A percentile compares a stretch with the other conserved stretches of the same genome.
Evolutionary conservation across 2,329 filamentous ascomycete species (phyloP).

Genomic region (Orbilia blumenaviensis): DNA sequence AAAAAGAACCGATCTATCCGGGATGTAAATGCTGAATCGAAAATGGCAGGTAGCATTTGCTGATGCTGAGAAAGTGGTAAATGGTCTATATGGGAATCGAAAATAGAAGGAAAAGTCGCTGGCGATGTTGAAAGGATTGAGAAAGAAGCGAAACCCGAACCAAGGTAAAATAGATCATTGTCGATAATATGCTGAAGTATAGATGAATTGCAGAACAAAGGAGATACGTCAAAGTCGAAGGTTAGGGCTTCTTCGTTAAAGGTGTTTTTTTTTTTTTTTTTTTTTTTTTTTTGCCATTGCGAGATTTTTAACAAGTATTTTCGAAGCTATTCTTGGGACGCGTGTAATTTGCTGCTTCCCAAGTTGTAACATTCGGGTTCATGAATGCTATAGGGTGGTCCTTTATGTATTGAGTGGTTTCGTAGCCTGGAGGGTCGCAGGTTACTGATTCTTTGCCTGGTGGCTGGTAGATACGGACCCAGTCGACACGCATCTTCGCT

Average conservation of each 20-base stretch:
- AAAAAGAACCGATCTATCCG: background rate
- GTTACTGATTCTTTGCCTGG: constrained; percentile 64
- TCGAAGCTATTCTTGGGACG: constrained; percentile 50
- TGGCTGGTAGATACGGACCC: constrained; percentile 68
- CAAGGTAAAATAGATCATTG: background rate
- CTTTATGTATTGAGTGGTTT: constrained; percentile 66
- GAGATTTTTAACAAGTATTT: constrained; percentile 36
- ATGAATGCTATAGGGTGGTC: constrained; percentile 64
- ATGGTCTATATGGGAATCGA: constrained; percentile 22
- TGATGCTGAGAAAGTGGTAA: background rate
- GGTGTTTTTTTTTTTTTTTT: background rate
- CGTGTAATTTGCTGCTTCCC: constrained; percentile 47
- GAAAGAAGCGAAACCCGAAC: background rate
- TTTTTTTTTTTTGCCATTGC: background rate
- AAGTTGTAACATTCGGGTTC: constrained; percentile 65
- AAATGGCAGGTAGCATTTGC: background rate
- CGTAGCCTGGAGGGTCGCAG: constrained; percentile 67
- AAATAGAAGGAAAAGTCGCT: constrained; percentile 23
- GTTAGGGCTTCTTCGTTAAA: background rate
- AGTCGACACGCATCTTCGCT: constrained; percentile 67
- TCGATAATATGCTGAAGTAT: constrained; percentile 24
- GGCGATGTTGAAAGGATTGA: background rate
- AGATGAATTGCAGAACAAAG: constrained; percentile 8
- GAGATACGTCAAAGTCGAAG: constrained; percentile 2
- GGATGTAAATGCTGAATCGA: background rate